Evolutionary conservation across 352 stramenopile species (phyloP), one percentile per base, ranked within the genome.

Genomic region (Plasmopara muralis): DNA sequence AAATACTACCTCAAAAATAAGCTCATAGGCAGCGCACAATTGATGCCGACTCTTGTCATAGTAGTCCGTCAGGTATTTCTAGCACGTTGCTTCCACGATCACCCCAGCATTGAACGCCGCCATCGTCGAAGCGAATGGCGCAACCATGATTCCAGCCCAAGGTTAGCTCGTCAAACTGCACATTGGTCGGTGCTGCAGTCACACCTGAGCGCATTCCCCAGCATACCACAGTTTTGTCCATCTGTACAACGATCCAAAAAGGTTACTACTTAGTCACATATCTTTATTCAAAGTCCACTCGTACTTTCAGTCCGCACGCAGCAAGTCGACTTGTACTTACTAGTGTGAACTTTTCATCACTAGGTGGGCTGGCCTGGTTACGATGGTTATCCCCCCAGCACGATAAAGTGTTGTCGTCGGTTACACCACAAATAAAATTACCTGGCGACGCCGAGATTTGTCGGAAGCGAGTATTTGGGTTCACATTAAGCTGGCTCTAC

Each of bases 381-480:
- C 77, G 72, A 37, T 84, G 65, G 46, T 92, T 87, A 50, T 87
- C 77, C 8, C 82, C 83, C 83, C 83, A 92, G 47, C 83, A 94
- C 12, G 56, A 53, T 16, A 87, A 49, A 12, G 61, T 60, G 28
- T 84, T 70, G 33, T 74, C 56, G 7, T 66, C 61, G 0, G 70
- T 89, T 25, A 91, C 71, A 33, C 77, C 80, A 37, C 80, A 89
- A 2, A 57, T 70, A 43, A 89, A 87, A 16, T 85, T 73, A 2
- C 78, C 76, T 0, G 78, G 62, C 0, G 76, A 79, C 1, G 72
- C 68, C 12, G 78, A 87, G 55, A 89, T 80, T 48, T 89, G 78
- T 30, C 69, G 60, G 46, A 87, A 89, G 2, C 55, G 61, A 10
- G 66, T 50, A 13, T 46, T 60, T 34, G 51, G 30, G 9, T 76